Conservation (phyloP, 495 filamentous ascomycete species). For the Copromyces sp. region DNA sequence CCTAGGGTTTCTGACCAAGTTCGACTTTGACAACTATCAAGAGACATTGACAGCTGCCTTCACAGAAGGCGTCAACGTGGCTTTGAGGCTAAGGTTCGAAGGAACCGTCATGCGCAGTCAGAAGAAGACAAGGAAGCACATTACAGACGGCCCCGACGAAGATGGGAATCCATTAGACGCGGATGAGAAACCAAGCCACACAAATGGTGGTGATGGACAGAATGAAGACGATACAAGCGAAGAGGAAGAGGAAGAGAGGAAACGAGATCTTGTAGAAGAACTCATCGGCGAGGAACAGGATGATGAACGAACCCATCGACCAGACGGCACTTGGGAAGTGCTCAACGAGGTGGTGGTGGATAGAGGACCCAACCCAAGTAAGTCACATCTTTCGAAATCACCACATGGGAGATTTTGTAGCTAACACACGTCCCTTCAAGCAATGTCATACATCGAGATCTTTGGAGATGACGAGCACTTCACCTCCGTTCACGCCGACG, state of each 20-base stretch:
- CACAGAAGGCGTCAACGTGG: conserved; percentile 78
- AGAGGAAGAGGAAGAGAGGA: conserved; percentile 11
- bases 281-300: conserved; percentile 75
- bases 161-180: background rate
- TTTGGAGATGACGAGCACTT: conserved; percentile 96
- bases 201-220: background rate
- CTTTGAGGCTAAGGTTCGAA: conserved; percentile 80
- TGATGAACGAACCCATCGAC: conserved; percentile 68
- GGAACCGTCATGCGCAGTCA: conserved; percentile 87
- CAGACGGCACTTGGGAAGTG: conserved; percentile 75
- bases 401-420: conserved; percentile 1
- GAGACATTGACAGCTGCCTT: conserved; percentile 64
- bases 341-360: conserved; percentile 90
- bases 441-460: conserved; percentile 78
- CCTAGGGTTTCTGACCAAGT: conserved; percentile 91
- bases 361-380: conserved; percentile 80
- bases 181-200: background rate
- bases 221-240: conserved; percentile 17
- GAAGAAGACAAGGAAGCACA: conserved; percentile 21
- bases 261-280: conserved; percentile 76
- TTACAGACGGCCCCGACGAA: conserved; percentile 3
- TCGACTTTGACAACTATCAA: conserved; percentile 70
- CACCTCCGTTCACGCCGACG: conserved; percentile 78
- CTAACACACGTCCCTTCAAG: conserved; percentile 26
- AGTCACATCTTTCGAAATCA: conserved; percentile 17